These are phyloP conservation scores for Antrodiella citrinella DNA, from an alignment of 768 basidiomycete species.

Conservation along the genomic window DNA sequence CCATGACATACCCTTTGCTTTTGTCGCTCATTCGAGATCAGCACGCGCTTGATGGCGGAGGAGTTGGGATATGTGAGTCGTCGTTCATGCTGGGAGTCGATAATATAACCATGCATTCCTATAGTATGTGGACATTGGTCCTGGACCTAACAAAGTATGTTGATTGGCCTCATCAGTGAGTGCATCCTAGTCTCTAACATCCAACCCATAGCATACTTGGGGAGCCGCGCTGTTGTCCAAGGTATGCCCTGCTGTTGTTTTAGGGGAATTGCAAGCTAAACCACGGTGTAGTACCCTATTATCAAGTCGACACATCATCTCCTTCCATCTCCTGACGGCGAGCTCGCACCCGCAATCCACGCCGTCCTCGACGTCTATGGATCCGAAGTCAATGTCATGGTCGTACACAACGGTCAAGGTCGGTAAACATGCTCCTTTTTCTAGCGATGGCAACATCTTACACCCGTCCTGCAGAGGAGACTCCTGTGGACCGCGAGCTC, in stretches of 20 bases:
- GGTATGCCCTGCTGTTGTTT: slow-evolving; percentile 25
- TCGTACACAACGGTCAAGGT: slow-evolving; percentile 92
- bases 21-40: slow-evolving; percentile 23
- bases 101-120: neutral
- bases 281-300: slow-evolving; percentile 69
- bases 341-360: slow-evolving; percentile 86
- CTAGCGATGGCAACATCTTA: neutral
- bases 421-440: no score
- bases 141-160: slow-evolving; percentile 55
- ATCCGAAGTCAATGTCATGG: slow-evolving; percentile 71
- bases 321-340: slow-evolving; percentile 78
- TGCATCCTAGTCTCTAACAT: neutral
- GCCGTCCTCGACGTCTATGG: slow-evolving; percentile 77
- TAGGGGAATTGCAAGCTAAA: neutral
- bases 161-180: no score
- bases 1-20: neutral
- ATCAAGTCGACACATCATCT: slow-evolving; percentile 80
- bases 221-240: slow-evolving; percentile 78
- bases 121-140: slow-evolving; percentile 89
- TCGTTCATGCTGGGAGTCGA: neutral
- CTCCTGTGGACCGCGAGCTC: slow-evolving; percentile 79
- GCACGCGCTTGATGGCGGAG: slow-evolving; percentile 69
- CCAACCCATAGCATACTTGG: slow-evolving; percentile 62
- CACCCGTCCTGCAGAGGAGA: slow-evolving; percentile 53
- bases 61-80: slow-evolving; percentile 71